A percentile compares a stretch with the other conserved stretches of the same genome.
phyloP scores from a whole-genome alignment of 2,329 filamentous ascomycete species.

The Curvularia verruculosa region DNA sequence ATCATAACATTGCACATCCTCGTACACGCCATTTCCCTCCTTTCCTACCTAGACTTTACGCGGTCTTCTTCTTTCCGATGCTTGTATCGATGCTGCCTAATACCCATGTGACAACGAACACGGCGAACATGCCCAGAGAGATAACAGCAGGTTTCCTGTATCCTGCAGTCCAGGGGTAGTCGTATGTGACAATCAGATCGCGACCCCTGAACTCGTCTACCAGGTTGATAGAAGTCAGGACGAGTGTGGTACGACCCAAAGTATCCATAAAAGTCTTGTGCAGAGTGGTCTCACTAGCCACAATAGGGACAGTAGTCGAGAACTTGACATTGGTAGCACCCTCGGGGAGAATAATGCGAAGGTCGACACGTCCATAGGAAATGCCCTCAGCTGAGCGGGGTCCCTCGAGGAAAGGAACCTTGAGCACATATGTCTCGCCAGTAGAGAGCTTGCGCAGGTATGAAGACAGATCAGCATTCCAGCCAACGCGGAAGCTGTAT shows the following conservation, averaged over 20 bases:
- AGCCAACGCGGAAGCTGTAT: constrained; percentile 95
- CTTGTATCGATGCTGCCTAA: constrained; percentile 81
- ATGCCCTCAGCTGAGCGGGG: constrained; percentile 85
- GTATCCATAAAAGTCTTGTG: constrained; percentile 95
- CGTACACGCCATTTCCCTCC: constrained; percentile 1
- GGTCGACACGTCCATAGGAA: constrained; percentile 79
- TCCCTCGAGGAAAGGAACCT: constrained; percentile 91
- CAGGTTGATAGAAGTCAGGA: constrained; percentile 80
- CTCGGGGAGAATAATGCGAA: constrained; percentile 88
- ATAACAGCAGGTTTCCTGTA: constrained; percentile 88
- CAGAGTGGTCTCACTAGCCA: constrained; percentile 64
- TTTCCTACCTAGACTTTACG: constrained; percentile 15
- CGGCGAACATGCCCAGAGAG: constrained; percentile 71
- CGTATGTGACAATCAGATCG: constrained; percentile 84
- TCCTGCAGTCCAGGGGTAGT: constrained; percentile 74
- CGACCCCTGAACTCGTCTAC: constrained; percentile 89
- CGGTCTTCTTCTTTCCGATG: constrained; percentile 66
- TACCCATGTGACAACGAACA: constrained; percentile 77
- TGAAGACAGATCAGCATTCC: constrained; percentile 83
- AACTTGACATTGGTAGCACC: constrained; percentile 86
- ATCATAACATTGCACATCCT: neutral
- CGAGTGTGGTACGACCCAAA: constrained; percentile 80
- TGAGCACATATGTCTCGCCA: constrained; percentile 79
- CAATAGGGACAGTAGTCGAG: constrained; percentile 74
- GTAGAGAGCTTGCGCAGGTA: constrained; percentile 71